phyloP scores from a whole-genome alignment of 2,329 filamentous ascomycete species.

The Leptographium procerum region DNA sequence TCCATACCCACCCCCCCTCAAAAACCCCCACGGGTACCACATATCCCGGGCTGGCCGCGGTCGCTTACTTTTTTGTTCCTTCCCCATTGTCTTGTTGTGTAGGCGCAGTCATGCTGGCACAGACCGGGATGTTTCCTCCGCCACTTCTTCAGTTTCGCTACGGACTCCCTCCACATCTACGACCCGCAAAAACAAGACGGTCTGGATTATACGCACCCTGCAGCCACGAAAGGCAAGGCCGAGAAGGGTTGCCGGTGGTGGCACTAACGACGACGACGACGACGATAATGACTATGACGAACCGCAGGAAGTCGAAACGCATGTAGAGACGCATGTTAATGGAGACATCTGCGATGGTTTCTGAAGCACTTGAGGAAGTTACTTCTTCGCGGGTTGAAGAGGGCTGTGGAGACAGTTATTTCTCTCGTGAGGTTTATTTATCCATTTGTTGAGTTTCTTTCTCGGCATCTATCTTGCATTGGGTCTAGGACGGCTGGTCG shows the following conservation, averaged over 20 bases:
- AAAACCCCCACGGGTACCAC: not conserved
- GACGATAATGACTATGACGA: constrained; percentile 6
- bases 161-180: not conserved
- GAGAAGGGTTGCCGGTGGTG: not conserved
- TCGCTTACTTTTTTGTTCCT: not conserved
- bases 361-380: not conserved
- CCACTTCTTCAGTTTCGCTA: not conserved
- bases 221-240: constrained; percentile 8
- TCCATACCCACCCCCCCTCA: too few species aligned
- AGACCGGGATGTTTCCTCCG: not conserved
- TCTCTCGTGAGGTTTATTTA: too few species aligned
- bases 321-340: constrained; percentile 10
- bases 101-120: not conserved
- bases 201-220: constrained; percentile 11
- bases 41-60: not conserved
- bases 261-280: not conserved
- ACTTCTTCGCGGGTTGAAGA: too few species aligned
- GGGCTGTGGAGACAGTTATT: too few species aligned
- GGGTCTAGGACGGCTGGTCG: not conserved
- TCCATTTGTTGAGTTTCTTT: too few species aligned
- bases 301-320: constrained; percentile 9
- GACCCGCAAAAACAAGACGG: constrained; percentile 8
- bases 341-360: not conserved
- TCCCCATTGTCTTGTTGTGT: not conserved
- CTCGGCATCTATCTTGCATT: too few species aligned